Conservation (phyloP, 1,284 basidiomycete genomes). For the Leccinum angustisporum region DNA sequence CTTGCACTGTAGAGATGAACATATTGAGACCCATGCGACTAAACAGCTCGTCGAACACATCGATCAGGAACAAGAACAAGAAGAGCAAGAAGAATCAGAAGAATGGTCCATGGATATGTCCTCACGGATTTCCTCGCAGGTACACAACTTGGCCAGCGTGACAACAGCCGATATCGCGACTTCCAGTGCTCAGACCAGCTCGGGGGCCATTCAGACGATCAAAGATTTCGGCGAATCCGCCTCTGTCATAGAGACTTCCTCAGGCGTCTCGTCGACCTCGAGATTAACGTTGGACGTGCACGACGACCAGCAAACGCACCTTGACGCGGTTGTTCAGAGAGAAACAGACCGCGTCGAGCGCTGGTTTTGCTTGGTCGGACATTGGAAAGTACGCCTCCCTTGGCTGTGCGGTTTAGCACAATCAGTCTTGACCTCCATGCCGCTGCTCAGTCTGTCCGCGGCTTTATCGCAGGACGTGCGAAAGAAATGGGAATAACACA, state of each 20-base stretch:
- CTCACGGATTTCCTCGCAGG: not conserved
- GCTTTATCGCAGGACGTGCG: constrained; percentile 39
- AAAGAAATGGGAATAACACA: constrained; percentile 52
- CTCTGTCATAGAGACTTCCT: not conserved
- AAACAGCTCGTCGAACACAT: not conserved
- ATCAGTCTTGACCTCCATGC: constrained; percentile 4
- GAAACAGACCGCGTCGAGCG: not conserved
- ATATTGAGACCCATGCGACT: not conserved
- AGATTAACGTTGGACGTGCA: not conserved
- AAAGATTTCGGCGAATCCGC: not conserved
- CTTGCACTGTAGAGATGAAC: constrained; percentile 1
- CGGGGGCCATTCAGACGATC: not conserved
- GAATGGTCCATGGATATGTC: not conserved
- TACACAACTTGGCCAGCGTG: not conserved
- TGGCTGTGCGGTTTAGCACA: not conserved
- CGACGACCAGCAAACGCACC: not conserved
- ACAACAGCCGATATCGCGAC: not conserved
- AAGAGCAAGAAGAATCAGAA: not conserved
- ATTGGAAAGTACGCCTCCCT: constrained; percentile 50
- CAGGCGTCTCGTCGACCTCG: not conserved
- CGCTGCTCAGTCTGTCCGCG: not conserved
- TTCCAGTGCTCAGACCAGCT: not conserved
- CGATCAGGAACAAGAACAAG: not conserved
- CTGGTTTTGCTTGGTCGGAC: constrained; percentile 10
- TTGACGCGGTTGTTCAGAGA: not conserved